phyloP scores from a whole-genome alignment of 257 asterid genomes.

The Apocynum venetum region DNA sequence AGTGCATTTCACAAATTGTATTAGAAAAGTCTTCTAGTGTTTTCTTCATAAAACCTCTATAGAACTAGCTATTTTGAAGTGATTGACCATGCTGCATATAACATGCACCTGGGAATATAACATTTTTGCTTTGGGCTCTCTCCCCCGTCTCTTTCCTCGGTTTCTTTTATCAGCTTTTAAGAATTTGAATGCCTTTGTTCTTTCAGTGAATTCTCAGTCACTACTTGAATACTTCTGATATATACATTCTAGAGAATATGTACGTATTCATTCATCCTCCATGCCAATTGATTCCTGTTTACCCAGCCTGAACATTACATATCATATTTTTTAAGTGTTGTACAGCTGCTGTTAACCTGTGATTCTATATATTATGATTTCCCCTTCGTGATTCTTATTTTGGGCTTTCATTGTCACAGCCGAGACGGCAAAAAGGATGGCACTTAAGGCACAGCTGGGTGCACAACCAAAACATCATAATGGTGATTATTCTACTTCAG shows the following conservation, averaged over 20 bases:
- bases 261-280: background rate
- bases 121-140: too few species aligned
- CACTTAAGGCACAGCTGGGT: constrained; percentile 38
- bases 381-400: background rate
- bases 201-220: background rate
- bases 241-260: too few species aligned
- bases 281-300: background rate
- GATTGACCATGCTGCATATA: background rate
- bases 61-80: background rate
- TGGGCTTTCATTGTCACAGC: constrained; percentile 42
- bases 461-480: constrained; percentile 22
- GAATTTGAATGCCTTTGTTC: background rate
- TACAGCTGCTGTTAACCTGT: background rate
- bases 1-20: background rate
- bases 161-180: background rate
- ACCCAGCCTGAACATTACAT: background rate
- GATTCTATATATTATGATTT: background rate
- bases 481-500: constrained; percentile 33
- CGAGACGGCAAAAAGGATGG: constrained; percentile 38
- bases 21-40: background rate
- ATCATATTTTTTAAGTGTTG: background rate
- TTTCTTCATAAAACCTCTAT: background rate
- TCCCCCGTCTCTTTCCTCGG: too few species aligned
- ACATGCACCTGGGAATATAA: too few species aligned
- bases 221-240: background rate